Conservation (phyloP, 805 yeast genomes). For the Teunomyces kruisii region DNA sequence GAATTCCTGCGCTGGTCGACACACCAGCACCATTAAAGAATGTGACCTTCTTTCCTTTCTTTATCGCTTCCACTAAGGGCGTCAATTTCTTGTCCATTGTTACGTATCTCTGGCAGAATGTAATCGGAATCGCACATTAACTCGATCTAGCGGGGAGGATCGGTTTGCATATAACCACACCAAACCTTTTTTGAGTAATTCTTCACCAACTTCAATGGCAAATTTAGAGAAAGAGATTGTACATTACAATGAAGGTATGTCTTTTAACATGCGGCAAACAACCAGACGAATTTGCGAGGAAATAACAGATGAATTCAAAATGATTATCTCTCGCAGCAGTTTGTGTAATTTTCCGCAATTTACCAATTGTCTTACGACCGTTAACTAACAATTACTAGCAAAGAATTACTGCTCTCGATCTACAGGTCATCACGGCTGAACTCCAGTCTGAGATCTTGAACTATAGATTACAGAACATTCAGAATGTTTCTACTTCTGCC, state of each 20-base stretch:
- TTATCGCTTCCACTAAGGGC: slow-evolving; percentile 32
- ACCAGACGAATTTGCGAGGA: neutral
- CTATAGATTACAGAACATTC: slow-evolving; percentile 79
- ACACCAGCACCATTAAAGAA: slow-evolving; percentile 92
- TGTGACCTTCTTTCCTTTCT: slow-evolving; percentile 46
- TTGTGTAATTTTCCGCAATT: neutral
- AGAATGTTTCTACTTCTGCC: slow-evolving; percentile 69
- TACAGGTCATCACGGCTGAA: slow-evolving; percentile 70
- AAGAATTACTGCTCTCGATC: slow-evolving; percentile 81
- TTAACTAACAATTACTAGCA: slow-evolving; percentile 47
- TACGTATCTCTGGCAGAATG: neutral
- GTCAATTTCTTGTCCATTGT: slow-evolving; percentile 14
- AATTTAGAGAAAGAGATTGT: neutral
- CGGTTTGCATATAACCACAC: neutral
- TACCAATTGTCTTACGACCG: neutral
- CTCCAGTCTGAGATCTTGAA: slow-evolving; percentile 55
- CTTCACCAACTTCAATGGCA: neutral
- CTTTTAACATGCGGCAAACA: neutral
- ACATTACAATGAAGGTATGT: neutral
- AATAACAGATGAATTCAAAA: neutral
- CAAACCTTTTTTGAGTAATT: neutral
- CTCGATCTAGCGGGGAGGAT: neutral
- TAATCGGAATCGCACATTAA: neutral
- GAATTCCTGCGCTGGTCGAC: slow-evolving; percentile 91
- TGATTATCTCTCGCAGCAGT: too few relatives aligned